A percentile compares a stretch with the other conserved stretches of the same genome.
These are phyloP conservation scores for Proliferodiscus dingleyae DNA, from an alignment of 2,329 filamentous ascomycete species.

Conservation along the genomic window DNA sequence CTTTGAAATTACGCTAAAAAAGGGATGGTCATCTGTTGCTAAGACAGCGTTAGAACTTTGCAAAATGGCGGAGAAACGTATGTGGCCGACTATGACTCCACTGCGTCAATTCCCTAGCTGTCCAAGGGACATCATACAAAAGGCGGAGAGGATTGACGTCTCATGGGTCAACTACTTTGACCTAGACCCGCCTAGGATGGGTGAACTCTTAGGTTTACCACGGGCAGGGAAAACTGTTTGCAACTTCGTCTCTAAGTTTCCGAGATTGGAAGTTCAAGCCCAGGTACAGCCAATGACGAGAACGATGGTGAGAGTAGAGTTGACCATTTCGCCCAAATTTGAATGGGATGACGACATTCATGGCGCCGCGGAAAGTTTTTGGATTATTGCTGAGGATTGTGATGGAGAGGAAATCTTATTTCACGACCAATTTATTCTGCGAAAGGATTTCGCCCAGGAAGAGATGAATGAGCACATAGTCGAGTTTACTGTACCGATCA, in stretches of 20 bases:
- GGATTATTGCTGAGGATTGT: constrained; percentile 95
- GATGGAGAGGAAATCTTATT: constrained; percentile 95
- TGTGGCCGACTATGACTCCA: constrained; percentile 99
- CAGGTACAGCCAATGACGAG: constrained; percentile 93
- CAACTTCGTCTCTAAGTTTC: constrained; percentile 84
- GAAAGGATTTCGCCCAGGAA: constrained; percentile 78
- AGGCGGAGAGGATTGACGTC: constrained; percentile 91
- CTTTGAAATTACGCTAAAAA: constrained; percentile 96
- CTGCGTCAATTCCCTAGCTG: constrained; percentile 84
- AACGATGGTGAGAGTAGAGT: constrained; percentile 83
- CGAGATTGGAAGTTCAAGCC: constrained; percentile 85
- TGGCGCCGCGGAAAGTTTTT: constrained; percentile 85
- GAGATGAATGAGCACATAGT: constrained; percentile 92
- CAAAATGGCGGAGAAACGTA: constrained; percentile 98
- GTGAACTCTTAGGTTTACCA: constrained; percentile 85
- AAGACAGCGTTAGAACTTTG: constrained; percentile 91
- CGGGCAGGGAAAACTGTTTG: constrained; percentile 84
- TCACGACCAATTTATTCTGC: constrained; percentile 89
- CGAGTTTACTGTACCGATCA: constrained; percentile 94
- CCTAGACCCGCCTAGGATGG: constrained; percentile 92
- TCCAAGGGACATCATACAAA: constrained; percentile 79
- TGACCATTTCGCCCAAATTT: constrained; percentile 91
- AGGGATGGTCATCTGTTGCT: constrained; percentile 90
- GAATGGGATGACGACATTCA: constrained; percentile 91
- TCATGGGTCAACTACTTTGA: constrained; percentile 94